Evolutionary conservation across 768 basidiomycete species (phyloP), one percentile per base, ranked within the genome.

Genomic region (Serendipita vermifera): DNA sequence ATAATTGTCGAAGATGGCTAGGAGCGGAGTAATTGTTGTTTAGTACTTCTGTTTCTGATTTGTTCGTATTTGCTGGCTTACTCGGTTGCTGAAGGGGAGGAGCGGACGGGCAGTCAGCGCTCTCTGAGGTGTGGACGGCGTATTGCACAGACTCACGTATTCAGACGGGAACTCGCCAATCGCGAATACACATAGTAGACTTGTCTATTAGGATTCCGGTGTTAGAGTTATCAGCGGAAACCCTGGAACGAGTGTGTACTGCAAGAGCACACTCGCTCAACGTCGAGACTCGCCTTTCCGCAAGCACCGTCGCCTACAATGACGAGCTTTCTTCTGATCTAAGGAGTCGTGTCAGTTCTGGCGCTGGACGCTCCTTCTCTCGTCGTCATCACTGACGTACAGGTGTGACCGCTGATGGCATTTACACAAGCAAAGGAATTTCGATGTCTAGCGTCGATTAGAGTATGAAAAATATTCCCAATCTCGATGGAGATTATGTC

Each of bases 221-320:
- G 33, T n/a, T n/a, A n/a, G 35, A 22, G 33, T 1, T 15, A 20
- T 33, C 1, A 27, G 33, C 31, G 36, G 17, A 24, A 31, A 39
- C 27, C 26, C 24, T 48, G 61, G 31, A 43, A 41, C 55, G 38
- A 63, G 39, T 5, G 53, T 54, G 3, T 41, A 51, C 55, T 55
- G 54, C 54, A 59, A 40, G 51, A 24, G 39, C 22, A 9, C 31
- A 54, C 27, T 11, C 40, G 32, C 38, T 20, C 17, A 65, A 56
- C 51, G 7, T 53, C n/a, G 22, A 29, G 14, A 60, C 64, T 60
- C 9, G 71, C 72, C 64, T 99, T 99, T 64, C 96, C 94, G 65
- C 92, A 96, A 60, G 94, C 75, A 75, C 94, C 94, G 71, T 99
- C 94, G 63, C 94, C 94, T 60, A 97, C 92, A 67, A 92, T 91